phyloP scores from a whole-genome alignment of 768 basidiomycete genomes.

The Boletellus ananas region DNA sequence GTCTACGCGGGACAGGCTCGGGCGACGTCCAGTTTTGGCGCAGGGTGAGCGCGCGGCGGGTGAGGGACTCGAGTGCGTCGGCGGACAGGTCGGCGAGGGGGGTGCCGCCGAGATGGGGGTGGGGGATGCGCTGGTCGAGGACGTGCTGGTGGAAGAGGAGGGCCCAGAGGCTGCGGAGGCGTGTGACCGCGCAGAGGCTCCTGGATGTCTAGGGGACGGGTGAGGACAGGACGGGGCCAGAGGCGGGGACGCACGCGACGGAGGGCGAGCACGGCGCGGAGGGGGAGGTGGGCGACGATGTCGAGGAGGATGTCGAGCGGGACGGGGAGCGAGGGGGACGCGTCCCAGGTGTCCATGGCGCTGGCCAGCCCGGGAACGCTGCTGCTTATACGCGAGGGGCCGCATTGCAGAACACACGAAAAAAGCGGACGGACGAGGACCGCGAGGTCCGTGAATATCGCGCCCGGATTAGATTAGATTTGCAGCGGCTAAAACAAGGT shows the following conservation, averaged over 20 bases:
- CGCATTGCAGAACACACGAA: conserved; percentile 11
- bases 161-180: conserved; percentile 49
- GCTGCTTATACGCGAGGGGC: neutral
- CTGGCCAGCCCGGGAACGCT: neutral
- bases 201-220: conserved; percentile 42
- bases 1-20: conserved; percentile 31
- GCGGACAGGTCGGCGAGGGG: conserved; percentile 35
- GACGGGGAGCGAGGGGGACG: neutral
- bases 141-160: conserved; percentile 41
- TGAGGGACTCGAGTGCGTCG: conserved; percentile 42
- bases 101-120: conserved; percentile 34
- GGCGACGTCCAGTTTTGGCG: conserved; percentile 49
- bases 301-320: conserved; percentile 48
- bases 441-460: conserved; percentile 20
- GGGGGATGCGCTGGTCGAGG: conserved; percentile 42
- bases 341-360: conserved; percentile 12
- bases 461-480: conserved; percentile 18
- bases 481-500: neutral
- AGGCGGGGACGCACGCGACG: conserved; percentile 41
- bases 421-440: conserved; percentile 16
- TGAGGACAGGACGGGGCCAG: neutral
- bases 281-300: conserved; percentile 40
- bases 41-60: conserved; percentile 38
- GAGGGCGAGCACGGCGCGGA: conserved; percentile 41
- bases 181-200: conserved; percentile 39